Conservation (phyloP, 2,329 filamentous ascomycete genomes). For the Aphanoascus verrucosus region DNA sequence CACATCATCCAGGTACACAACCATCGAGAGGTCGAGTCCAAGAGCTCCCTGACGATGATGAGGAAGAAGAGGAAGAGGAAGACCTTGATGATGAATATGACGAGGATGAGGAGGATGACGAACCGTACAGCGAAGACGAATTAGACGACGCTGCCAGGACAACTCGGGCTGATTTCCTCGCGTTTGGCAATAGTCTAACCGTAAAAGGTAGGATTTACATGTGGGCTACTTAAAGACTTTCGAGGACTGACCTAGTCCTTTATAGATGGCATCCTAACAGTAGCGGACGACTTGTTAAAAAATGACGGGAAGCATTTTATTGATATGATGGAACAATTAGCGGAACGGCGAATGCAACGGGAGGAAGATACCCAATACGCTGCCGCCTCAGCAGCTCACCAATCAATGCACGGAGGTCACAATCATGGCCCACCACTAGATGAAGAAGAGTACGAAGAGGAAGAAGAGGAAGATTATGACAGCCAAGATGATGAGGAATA, state of each 20-base stretch:
- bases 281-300: slow-evolving; percentile 94
- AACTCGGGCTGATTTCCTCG: slow-evolving; percentile 72
- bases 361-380: slow-evolving; percentile 77
- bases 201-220: slow-evolving; percentile 58
- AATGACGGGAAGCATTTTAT: slow-evolving; percentile 99
- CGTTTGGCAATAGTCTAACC: slow-evolving; percentile 92
- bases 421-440: slow-evolving; percentile 63
- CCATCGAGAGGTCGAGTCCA: slow-evolving; percentile 64
- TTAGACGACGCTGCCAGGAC: slow-evolving; percentile 53
- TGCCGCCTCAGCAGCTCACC: slow-evolving; percentile 49
- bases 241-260: slow-evolving; percentile 12
- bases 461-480: slow-evolving; percentile 62
- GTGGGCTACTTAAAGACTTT: not conserved
- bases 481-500: slow-evolving; percentile 55
- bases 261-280: slow-evolving; percentile 85
- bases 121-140: slow-evolving; percentile 55
- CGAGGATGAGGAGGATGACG: slow-evolving; percentile 60
- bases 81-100: slow-evolving; percentile 49
- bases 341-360: slow-evolving; percentile 91
- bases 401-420: slow-evolving; percentile 56
- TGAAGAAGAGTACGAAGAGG: slow-evolving; percentile 61
- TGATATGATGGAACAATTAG: slow-evolving; percentile 99
- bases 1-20: slow-evolving; percentile 45
- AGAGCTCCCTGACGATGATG: slow-evolving; percentile 47
- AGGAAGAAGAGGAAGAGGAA: slow-evolving; percentile 17